Evolutionary conservation across 768 basidiomycete species (phyloP), one percentile per base, ranked within the genome.

Genomic region (Lactarius sanguifluus): DNA sequence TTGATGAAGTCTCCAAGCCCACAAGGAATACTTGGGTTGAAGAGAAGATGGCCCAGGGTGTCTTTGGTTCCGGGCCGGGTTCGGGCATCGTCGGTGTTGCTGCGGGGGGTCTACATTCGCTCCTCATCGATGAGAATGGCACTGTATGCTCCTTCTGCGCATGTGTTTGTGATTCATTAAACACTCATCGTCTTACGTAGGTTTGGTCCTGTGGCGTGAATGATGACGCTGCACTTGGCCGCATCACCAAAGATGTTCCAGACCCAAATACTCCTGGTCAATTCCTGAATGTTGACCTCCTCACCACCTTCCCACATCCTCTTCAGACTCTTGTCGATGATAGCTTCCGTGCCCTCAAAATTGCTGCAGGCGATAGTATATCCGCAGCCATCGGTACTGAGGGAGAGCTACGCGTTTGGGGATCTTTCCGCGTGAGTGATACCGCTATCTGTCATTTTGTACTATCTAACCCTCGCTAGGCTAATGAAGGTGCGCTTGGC

Each of bases 71-170:
- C 50, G 81, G 73, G 30, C 68, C 81, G 58, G 84, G 83, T 55
- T 88, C 89, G 58, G 95, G 96, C n/a, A 80, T 97, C 43, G 94
- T 96, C 76, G 81, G 83, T 12, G 78, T 96, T 57, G 86, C 84
- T 56, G 90, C 86, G 36, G 96, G 95, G 62, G 96, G 96, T 28
- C 82, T 98, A 76, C 96, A 98, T 76, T 89, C 89, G 3, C 79
- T 98, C 55, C 89, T 94, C 72, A 81, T 97, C 36, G 95, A 97
- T 74, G 91, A 94, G 73, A 86, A 86, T 69, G 96, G 96, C 72
- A 87, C 87, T 30, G 95, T 98, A 75, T 76, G 94, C 83, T 41
- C 45, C 25, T 41, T 28, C 12, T 10, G 23, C 25, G 25, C 25
- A 12, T 13, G 64, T 56, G n/a, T 36, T 9, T 23, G 40, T 65